phyloP scores from a whole-genome alignment of 768 basidiomycete genomes.

The Lactarius indigo region DNA sequence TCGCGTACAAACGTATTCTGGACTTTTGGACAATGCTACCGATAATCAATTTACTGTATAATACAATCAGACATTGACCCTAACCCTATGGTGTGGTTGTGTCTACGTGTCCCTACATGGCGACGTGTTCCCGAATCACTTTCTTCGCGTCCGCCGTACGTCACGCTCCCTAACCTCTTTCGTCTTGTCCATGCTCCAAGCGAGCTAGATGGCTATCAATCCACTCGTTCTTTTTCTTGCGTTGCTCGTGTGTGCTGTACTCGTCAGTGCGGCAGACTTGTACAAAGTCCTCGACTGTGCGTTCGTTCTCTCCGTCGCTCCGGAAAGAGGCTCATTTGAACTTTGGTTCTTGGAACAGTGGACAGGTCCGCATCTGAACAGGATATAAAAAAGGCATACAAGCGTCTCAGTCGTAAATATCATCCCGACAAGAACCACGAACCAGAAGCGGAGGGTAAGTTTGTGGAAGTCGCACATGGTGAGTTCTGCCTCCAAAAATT shows the following conservation, averaged over 20 bases:
- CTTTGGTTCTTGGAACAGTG: conserved; percentile 38
- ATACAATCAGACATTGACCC: background rate
- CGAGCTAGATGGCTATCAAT: conserved; percentile 29
- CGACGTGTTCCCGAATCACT: conserved; percentile 12
- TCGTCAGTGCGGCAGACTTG: conserved; percentile 59
- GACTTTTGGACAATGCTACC: background rate
- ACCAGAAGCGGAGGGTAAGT: conserved; percentile 73
- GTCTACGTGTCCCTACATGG: conserved; percentile 8
- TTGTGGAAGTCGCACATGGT: conserved; percentile 92
- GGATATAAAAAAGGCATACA: conserved; percentile 91
- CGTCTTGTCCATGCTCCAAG: conserved; percentile 19
- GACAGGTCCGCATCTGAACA: conserved; percentile 77
- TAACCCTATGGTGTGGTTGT: conserved; percentile 16
- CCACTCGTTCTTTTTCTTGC: conserved; percentile 31
- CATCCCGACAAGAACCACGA: conserved; percentile 97
- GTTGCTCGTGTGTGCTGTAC: conserved; percentile 34
- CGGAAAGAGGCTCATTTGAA: conserved; percentile 20
- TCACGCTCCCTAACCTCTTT: background rate
- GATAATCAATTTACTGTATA: background rate
- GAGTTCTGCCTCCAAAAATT: conserved; percentile 26
- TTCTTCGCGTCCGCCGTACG: background rate
- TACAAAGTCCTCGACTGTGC: conserved; percentile 82
- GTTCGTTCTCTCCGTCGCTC: conserved; percentile 40
- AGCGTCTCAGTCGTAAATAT: conserved; percentile 79
- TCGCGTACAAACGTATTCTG: conserved; percentile 7